Percentiles rank a stretch among this genome's conserved stretches.
Evolutionary conservation across 2,329 filamentous ascomycete genomes (phyloP).

Genomic region (Diplodia mutila): DNA sequence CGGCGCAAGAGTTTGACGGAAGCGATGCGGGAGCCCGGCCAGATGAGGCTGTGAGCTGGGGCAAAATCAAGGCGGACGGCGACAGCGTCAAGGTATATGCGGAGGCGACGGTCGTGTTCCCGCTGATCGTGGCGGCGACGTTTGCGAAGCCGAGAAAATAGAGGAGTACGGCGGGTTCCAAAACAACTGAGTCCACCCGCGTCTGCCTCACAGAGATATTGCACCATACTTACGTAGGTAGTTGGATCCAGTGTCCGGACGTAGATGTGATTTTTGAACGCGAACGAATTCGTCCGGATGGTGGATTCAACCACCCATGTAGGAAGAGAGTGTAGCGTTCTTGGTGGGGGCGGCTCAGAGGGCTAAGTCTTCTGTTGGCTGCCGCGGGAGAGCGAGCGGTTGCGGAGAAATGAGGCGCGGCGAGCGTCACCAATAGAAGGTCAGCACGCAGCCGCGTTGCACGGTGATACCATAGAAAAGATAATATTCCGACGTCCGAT

Average conservation of each 20-base stretch:
- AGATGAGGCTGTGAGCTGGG: conserved; percentile 97
- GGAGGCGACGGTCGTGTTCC: conserved; percentile 69
- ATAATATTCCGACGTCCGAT: conserved; percentile 11
- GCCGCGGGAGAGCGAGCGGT: too few relatives aligned
- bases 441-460: conserved; percentile 7
- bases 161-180: too few relatives aligned
- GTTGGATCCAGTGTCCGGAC: too few relatives aligned
- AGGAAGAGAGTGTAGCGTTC: too few relatives aligned
- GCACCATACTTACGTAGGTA: too few relatives aligned
- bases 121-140: conserved; percentile 68
- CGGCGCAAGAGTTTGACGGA: conserved; percentile 94
- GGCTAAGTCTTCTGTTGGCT: too few relatives aligned
- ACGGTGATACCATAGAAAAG: conserved; percentile 18
- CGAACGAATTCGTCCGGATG: too few relatives aligned
- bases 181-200: too few relatives aligned
- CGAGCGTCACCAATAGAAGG: not conserved
- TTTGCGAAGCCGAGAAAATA: conserved; percentile 54
- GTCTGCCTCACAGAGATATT: too few relatives aligned
- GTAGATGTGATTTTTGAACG: too few relatives aligned
- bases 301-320: too few relatives aligned
- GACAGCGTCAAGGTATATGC: conserved; percentile 84
- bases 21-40: conserved; percentile 94
- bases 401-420: conserved; percentile 7
- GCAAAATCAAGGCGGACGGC: conserved; percentile 90
- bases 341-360: too few relatives aligned